Evolutionary conservation across 2,329 filamentous ascomycete species (phyloP).

Genomic region (Leptographium radiaticola): DNA sequence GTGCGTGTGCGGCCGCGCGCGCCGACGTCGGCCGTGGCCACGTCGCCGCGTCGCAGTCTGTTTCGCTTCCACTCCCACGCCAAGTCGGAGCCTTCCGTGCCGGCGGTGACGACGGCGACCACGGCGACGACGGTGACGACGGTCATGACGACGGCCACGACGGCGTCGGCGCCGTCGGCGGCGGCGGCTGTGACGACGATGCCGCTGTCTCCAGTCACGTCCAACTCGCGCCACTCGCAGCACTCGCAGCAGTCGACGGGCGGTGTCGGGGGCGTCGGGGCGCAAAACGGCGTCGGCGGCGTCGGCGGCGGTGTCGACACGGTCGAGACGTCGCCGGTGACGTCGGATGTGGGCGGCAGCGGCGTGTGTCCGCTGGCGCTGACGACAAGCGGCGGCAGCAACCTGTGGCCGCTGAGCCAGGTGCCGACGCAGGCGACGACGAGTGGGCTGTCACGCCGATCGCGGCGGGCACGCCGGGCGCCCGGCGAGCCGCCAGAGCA

Average conservation of each 20-base stretch:
- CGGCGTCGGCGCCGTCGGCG: no score
- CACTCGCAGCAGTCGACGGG: conserved; percentile 6
- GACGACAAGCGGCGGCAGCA: neutral
- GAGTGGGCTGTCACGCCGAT: neutral
- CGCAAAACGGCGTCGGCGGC: neutral
- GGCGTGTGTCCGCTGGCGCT: neutral
- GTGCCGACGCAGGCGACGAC: neutral
- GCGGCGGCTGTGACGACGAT: no score
- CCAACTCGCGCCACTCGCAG: conserved; percentile 14
- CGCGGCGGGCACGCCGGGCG: neutral
- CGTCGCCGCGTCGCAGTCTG: conserved; percentile 36
- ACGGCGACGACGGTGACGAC: neutral
- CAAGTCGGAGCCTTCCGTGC: conserved; percentile 6
- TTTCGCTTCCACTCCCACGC: conserved; percentile 29
- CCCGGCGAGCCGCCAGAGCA: neutral
- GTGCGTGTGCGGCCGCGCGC: conserved; percentile 40
- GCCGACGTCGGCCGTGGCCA: conserved; percentile 22
- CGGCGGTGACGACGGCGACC: neutral
- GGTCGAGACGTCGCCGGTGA: conserved; percentile 26
- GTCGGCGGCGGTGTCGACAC: conserved; percentile 13
- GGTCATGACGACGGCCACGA: neutral
- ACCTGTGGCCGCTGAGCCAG: neutral
- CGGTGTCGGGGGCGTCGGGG: neutral
- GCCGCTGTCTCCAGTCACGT: conserved; percentile 15
- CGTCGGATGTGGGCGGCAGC: conserved; percentile 21